A percentile compares a stretch with the other conserved stretches of the same genome.
phyloP scores from a whole-genome alignment of 83 land plant species.

The Thuja plicata region DNA sequence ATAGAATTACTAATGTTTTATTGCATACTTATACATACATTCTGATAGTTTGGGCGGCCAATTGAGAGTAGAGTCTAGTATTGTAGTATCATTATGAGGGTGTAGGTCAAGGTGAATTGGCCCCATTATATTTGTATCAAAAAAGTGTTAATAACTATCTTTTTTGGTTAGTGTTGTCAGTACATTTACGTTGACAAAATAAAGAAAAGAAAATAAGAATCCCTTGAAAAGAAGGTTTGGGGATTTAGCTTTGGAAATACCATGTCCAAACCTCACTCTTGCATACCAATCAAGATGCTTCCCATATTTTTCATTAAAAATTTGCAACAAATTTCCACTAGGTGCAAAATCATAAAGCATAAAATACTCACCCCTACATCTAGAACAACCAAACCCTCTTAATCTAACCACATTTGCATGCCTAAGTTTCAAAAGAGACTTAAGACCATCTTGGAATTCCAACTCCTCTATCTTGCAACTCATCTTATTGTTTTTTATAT shows the following conservation, averaged over 20 bases:
- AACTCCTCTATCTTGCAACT: constrained; percentile 67
- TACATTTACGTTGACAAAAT: not conserved
- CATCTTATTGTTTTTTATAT: constrained; percentile 48
- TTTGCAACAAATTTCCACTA: constrained; percentile 70
- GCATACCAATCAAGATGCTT: constrained; percentile 70
- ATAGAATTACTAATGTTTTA: not conserved
- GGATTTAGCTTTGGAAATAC: constrained; percentile 81
- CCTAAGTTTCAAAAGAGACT: constrained; percentile 45
- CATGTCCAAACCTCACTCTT: constrained; percentile 64
- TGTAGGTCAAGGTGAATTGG: not conserved
- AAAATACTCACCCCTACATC: constrained; percentile 81
- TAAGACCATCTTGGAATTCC: constrained; percentile 72
- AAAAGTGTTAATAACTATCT: not conserved
- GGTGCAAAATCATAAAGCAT: constrained; percentile 79
- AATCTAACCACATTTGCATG: constrained; percentile 78
- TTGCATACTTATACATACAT: not conserved
- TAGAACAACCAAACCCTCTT: constrained; percentile 82
- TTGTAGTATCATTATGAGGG: not conserved
- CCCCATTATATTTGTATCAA: not conserved
- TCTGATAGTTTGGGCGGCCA: not conserved
- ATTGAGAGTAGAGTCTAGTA: not conserved
- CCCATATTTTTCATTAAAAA: constrained; percentile 52
- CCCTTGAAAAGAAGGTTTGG: not conserved
- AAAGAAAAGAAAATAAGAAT: constrained; percentile 3
- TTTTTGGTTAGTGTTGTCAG: not conserved